These are phyloP conservation scores for Pneumocystis murina DNA, from an alignment of 1,139 yeast species.

Conservation along the genomic window DNA sequence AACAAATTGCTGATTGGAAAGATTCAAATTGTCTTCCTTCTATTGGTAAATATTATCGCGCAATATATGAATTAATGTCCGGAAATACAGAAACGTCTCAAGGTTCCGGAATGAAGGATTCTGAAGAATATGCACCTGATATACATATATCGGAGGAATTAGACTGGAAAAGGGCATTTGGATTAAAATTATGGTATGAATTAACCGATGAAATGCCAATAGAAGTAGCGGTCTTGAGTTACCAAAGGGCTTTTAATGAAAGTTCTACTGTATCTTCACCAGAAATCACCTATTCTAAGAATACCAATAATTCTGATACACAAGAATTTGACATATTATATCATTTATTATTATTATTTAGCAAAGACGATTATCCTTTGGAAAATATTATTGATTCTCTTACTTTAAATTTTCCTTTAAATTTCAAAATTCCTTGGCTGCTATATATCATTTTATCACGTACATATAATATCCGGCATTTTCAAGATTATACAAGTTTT, in stretches of 20 bases:
- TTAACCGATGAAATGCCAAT: constrained; percentile 17
- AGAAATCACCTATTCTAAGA: constrained; percentile 11
- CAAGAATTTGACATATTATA: constrained; percentile 19
- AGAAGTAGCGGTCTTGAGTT: constrained; percentile 26
- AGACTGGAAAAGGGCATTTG: constrained; percentile 54
- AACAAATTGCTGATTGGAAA: constrained; percentile 56
- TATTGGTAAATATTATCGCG: constrained; percentile 41
- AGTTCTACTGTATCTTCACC: constrained; percentile 18
- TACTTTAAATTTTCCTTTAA: constrained; percentile 14
- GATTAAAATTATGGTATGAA: constrained; percentile 49
- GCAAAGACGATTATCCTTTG: constrained; percentile 20
- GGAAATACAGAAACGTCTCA: constrained; percentile 31
- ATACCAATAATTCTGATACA: neutral
- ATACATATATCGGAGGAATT: constrained; percentile 31
- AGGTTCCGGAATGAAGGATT: constrained; percentile 13
- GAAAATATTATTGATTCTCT: constrained; percentile 15
- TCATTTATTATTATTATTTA: constrained; percentile 31
- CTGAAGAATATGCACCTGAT: constrained; percentile 18
- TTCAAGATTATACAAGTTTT: neutral
- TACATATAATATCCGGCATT: constrained; percentile 17
- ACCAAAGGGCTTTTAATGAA: constrained; percentile 18
- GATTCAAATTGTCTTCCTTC: constrained; percentile 27
- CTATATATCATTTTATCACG: constrained; percentile 33
- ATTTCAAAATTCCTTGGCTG: constrained; percentile 41
- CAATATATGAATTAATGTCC: constrained; percentile 49